phyloP scores from a whole-genome alignment of 106 monocot species.

The Platanthera zijinensis region DNA sequence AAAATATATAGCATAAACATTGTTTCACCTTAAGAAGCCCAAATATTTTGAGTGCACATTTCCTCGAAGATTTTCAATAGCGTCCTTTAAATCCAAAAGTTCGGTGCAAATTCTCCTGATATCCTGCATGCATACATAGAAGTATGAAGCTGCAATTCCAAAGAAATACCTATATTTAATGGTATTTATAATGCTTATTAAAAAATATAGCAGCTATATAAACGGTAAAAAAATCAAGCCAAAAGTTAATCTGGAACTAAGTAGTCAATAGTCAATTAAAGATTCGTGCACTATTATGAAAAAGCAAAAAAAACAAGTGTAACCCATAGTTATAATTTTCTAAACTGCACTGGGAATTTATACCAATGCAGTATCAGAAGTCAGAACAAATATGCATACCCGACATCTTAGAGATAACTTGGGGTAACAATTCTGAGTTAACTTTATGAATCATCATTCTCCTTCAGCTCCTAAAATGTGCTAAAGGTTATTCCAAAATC shows the following conservation, averaged over 20 bases:
- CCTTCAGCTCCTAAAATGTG: background rate
- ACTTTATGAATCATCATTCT: background rate
- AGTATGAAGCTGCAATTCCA: background rate
- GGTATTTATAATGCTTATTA: background rate
- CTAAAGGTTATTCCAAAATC: background rate
- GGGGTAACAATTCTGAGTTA: background rate
- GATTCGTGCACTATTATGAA: background rate
- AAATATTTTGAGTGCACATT: slow-evolving; percentile 80
- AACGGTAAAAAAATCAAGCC: background rate
- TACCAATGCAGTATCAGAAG: background rate
- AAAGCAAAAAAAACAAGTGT: background rate
- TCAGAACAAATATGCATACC: background rate
- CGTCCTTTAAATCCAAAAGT: slow-evolving; percentile 87
- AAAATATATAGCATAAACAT: background rate
- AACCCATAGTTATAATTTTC: background rate
- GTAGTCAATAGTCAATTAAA: background rate
- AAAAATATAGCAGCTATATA: no score
- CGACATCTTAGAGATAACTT: background rate
- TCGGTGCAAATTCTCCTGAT: slow-evolving; percentile 82
- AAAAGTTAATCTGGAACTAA: background rate
- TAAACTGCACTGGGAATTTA: background rate
- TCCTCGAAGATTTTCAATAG: slow-evolving; percentile 75
- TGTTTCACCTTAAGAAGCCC: slow-evolving; percentile 72
- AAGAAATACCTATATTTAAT: background rate
- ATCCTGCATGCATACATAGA: slow-evolving; percentile 32